phyloP scores from a whole-genome alignment of 108 stramenopile genomes.

The Parmales sp. region DNA sequence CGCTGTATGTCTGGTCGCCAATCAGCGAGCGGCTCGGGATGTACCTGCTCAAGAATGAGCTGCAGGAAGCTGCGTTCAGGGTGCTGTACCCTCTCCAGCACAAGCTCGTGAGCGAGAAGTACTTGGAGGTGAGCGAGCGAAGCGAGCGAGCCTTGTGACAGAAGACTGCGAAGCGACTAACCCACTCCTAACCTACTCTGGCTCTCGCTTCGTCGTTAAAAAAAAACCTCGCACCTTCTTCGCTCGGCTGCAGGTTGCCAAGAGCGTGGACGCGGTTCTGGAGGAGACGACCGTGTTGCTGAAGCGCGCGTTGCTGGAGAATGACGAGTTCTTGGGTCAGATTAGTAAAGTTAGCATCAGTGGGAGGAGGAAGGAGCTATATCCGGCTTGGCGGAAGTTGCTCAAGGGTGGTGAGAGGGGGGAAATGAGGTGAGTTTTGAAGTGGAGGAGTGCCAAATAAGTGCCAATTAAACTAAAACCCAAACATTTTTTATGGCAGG shows the following conservation, averaged over 20 bases:
- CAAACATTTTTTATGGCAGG: neutral
- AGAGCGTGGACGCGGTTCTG: constrained; percentile 47
- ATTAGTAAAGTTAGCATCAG: constrained; percentile 49
- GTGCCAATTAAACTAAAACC: neutral
- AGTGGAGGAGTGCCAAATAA: too few relatives aligned
- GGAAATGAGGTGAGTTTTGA: too few relatives aligned
- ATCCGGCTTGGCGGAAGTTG: constrained; percentile 72
- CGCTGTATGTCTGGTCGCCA: constrained; percentile 66
- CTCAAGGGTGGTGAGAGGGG: constrained; percentile 42
- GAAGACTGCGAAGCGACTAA: too few relatives aligned
- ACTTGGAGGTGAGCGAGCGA: constrained; percentile 24
- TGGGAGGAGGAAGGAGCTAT: constrained; percentile 67
- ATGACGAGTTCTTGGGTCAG: constrained; percentile 41
- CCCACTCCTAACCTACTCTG: too few relatives aligned
- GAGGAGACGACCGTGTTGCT: constrained; percentile 43
- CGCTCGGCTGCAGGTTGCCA: constrained; percentile 24
- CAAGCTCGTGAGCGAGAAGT: constrained; percentile 22
- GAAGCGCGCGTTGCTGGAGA: constrained; percentile 42
- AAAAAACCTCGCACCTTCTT: neutral
- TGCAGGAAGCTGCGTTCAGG: constrained; percentile 72
- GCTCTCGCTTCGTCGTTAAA: constrained; percentile 9
- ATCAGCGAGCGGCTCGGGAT: constrained; percentile 66
- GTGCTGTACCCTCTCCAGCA: constrained; percentile 57
- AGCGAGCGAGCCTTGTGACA: constrained; percentile 19
- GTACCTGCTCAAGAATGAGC: constrained; percentile 71